These are phyloP conservation scores for Septoria linicola DNA, from an alignment of 2,329 filamentous ascomycete genomes.

Conservation along the genomic window DNA sequence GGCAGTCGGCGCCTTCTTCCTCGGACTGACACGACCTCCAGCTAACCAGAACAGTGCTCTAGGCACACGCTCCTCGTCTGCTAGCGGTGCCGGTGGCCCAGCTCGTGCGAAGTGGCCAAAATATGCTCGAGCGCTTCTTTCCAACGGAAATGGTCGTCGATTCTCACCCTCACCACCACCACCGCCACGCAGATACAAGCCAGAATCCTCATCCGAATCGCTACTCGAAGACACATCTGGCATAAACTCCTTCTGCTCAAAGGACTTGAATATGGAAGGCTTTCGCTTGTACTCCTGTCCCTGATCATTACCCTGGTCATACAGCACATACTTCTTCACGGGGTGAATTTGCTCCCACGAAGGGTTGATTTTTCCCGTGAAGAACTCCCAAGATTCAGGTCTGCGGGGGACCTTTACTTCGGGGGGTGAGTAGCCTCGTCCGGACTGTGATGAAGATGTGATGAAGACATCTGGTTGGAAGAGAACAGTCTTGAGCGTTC, in stretches of 20 bases:
- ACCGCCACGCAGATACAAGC: slow-evolving; percentile 12
- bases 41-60: slow-evolving; percentile 15
- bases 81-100: background rate
- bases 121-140: slow-evolving; percentile 7
- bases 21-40: slow-evolving; percentile 10
- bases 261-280: slow-evolving; percentile 5
- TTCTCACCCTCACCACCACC: background rate
- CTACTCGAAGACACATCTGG: too few species aligned
- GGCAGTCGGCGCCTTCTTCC: slow-evolving; percentile 13
- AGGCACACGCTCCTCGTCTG: slow-evolving; percentile 14
- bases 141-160: background rate
- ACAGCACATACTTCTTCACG: background rate
- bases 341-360: background rate
- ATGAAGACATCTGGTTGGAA: slow-evolving; percentile 1
- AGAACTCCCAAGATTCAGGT: slow-evolving; percentile 5
- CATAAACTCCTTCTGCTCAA: slow-evolving; percentile 8
- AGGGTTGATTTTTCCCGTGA: background rate
- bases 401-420: background rate
- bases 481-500: slow-evolving; percentile 5
- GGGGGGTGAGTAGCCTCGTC: slow-evolving; percentile 4
- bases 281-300: background rate
- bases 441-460: slow-evolving; percentile 1
- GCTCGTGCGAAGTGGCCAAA: background rate
- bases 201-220: too few species aligned
- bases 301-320: background rate